A percentile compares a stretch with the other conserved stretches of the same genome.
Evolutionary conservation across 345 rosid genomes (phyloP).

Genomic region (Pugionium dolabratum): DNA sequence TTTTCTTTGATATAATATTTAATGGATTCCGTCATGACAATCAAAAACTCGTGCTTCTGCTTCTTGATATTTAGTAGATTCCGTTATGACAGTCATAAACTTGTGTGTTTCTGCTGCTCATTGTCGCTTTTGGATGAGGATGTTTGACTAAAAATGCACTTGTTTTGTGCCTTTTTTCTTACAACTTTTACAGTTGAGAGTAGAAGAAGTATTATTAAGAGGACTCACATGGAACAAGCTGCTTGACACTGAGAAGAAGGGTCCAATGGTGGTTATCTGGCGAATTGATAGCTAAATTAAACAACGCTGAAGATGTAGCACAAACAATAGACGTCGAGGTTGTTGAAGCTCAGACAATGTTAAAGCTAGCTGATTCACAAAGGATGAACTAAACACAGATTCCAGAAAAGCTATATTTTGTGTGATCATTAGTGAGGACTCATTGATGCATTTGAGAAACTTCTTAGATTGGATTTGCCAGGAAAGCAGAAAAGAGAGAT

Average conservation of each 20-base stretch:
- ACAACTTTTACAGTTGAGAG: slow-evolving; percentile 55
- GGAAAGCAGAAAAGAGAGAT: slow-evolving; percentile 96
- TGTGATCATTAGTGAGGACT: slow-evolving; percentile 85
- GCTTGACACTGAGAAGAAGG: slow-evolving; percentile 83
- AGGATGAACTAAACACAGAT: slow-evolving; percentile 80
- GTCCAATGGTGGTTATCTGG: slow-evolving; percentile 94
- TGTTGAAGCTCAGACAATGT: slow-evolving; percentile 80
- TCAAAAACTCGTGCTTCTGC: background rate
- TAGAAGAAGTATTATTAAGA: slow-evolving; percentile 64
- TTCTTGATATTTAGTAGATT: background rate
- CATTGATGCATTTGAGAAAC: slow-evolving; percentile 88
- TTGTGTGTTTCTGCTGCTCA: slow-evolving; percentile 5
- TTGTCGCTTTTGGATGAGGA: slow-evolving; percentile 1
- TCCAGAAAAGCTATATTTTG: slow-evolving; percentile 90
- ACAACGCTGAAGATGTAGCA: slow-evolving; percentile 65
- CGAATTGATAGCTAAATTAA: slow-evolving; percentile 44
- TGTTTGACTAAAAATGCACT: background rate
- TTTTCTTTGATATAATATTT: background rate
- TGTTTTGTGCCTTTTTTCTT: background rate
- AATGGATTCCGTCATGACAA: background rate
- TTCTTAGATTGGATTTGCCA: slow-evolving; percentile 73
- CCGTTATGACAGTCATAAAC: background rate
- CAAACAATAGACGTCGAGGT: slow-evolving; percentile 81
- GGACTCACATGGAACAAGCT: slow-evolving; percentile 91
- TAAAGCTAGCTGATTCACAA: slow-evolving; percentile 88